Percentiles rank a stretch among this genome's conserved stretches.
phyloP scores from a whole-genome alignment of 2,329 filamentous ascomycete species.

The Alternaria ethzedia region DNA sequence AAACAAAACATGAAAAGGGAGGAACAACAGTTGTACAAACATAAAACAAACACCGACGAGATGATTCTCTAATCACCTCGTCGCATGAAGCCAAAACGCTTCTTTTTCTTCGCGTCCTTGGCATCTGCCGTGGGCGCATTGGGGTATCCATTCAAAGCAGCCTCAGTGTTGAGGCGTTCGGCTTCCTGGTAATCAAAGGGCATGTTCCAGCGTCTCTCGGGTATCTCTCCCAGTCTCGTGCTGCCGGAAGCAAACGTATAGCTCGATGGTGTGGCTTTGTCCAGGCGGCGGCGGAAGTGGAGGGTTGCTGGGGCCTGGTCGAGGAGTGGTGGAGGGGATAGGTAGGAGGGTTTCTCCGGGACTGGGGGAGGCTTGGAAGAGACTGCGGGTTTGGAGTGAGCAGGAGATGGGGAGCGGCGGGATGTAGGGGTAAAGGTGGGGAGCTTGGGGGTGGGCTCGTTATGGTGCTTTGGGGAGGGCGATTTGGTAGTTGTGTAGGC shows the following conservation, averaged over 20 bases:
- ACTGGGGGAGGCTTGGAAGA: conserved; percentile 9
- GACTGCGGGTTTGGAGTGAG: background rate
- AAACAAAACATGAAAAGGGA: background rate
- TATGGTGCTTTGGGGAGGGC: conserved; percentile 15
- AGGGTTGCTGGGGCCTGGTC: conserved; percentile 6
- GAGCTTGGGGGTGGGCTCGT: conserved; percentile 21
- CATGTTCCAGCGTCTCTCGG: conserved; percentile 52
- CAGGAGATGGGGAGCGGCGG: conserved; percentile 9
- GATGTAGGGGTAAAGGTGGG: conserved; percentile 20
- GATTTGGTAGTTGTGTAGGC: conserved; percentile 10
- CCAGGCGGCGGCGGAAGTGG: conserved; percentile 34
- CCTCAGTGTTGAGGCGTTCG: conserved; percentile 50
- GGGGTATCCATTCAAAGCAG: conserved; percentile 23
- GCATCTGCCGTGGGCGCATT: conserved; percentile 10
- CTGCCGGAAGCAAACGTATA: conserved; percentile 55
- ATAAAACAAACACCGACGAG: background rate
- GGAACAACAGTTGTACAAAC: conserved; percentile 3
- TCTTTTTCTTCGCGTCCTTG: conserved; percentile 12
- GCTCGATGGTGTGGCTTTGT: conserved; percentile 48
- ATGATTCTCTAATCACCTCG: conserved; percentile 1
- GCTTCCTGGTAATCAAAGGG: conserved; percentile 53
- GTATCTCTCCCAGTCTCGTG: conserved; percentile 58
- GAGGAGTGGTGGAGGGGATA: conserved; percentile 11
- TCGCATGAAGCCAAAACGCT: conserved; percentile 15
- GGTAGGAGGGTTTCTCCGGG: conserved; percentile 8